Evolutionary conservation across 2,329 filamentous ascomycete genomes (phyloP).

Genomic region (Biscogniauxia mediterranea): DNA sequence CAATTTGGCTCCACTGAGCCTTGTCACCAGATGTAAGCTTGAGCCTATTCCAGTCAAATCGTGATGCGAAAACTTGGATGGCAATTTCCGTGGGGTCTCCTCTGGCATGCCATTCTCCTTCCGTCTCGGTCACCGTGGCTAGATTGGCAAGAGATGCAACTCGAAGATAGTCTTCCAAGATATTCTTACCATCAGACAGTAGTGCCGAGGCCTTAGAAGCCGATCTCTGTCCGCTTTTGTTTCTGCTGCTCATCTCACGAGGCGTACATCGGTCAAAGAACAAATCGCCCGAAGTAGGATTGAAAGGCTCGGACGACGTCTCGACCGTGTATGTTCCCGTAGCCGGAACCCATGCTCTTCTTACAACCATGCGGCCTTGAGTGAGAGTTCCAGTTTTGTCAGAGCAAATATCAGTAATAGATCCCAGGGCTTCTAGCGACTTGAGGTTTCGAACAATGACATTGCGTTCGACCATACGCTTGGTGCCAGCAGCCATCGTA

Average conservation of each 20-base stretch:
- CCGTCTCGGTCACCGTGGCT: constrained; percentile 45
- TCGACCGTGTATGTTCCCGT: constrained; percentile 58
- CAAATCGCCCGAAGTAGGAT: constrained; percentile 53
- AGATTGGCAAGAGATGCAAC: constrained; percentile 59
- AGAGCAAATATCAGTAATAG: constrained; percentile 56
- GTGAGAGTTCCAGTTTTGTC: constrained; percentile 61
- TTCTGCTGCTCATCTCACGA: constrained; percentile 30
- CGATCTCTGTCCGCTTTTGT: constrained; percentile 21
- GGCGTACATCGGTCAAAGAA: constrained; percentile 39
- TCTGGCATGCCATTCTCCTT: constrained; percentile 55
- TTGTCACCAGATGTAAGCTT: constrained; percentile 48
- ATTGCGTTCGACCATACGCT: constrained; percentile 55
- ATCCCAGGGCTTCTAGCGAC: constrained; percentile 59
- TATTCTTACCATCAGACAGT: constrained; percentile 40
- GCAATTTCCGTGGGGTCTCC: constrained; percentile 71
- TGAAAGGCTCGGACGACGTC: constrained; percentile 52
- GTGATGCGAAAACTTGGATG: constrained; percentile 68
- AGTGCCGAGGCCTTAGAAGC: constrained; percentile 26
- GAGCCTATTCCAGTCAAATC: constrained; percentile 60
- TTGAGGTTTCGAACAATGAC: constrained; percentile 59
- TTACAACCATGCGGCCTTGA: constrained; percentile 63
- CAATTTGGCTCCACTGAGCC: constrained; percentile 53
- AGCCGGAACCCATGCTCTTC: constrained; percentile 57
- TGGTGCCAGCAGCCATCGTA: constrained; percentile 61
- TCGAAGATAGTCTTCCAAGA: constrained; percentile 53